These are phyloP conservation scores for Blumeriella jaapii DNA, from an alignment of 2,329 filamentous ascomycete species.

Conservation along the genomic window DNA sequence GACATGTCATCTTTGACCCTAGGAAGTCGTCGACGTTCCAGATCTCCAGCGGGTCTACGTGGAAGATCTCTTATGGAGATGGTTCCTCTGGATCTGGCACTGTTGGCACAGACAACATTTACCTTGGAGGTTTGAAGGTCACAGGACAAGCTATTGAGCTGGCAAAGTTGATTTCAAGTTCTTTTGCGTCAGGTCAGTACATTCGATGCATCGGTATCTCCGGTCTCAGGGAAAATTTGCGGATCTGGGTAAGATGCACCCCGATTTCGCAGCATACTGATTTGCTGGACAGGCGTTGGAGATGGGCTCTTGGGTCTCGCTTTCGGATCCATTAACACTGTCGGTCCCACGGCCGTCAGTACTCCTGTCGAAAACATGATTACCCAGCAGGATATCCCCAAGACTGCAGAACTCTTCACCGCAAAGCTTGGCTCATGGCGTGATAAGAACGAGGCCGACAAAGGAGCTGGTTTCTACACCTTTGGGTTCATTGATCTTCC, in stretches of 20 bases:
- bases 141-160: constrained; percentile 54
- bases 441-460: constrained; percentile 33
- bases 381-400: constrained; percentile 39
- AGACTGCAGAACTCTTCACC: constrained; percentile 42
- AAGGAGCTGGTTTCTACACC: constrained; percentile 51
- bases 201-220: no score
- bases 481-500: constrained; percentile 61
- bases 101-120: constrained; percentile 52
- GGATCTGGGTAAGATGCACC: no score
- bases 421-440: constrained; percentile 43
- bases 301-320: constrained; percentile 60
- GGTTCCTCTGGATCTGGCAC: constrained; percentile 52
- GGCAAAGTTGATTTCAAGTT: constrained; percentile 46
- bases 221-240: no score
- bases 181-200: no score
- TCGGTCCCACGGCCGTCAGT: constrained; percentile 39
- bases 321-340: constrained; percentile 52
- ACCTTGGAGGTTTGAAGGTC: constrained; percentile 49
- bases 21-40: constrained; percentile 50
- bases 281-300: constrained; percentile 39
- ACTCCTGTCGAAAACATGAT: constrained; percentile 64
- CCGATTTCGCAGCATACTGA: no score
- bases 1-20: constrained; percentile 47
- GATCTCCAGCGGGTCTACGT: constrained; percentile 35
- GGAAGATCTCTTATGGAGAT: constrained; percentile 60